Base-by-base conservation (phyloP, 23 red algal species). In the Rhodosorus marinus region DNA sequence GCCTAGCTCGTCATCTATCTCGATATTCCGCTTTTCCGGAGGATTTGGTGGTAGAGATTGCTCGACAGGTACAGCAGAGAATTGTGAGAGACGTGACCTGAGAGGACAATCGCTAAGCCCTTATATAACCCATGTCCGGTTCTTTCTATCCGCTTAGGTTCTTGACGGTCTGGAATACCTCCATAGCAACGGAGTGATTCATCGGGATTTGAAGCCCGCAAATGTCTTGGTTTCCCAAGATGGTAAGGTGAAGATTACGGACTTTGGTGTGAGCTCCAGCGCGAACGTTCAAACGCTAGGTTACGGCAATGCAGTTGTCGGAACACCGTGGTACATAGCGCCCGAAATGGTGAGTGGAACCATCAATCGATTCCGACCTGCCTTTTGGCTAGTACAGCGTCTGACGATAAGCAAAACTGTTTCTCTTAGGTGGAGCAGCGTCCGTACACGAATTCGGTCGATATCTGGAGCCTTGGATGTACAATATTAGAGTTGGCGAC, bases 331-430 rank as follows among this genome's bases (percentile, higher is more conserved):
- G 26, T 83, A 74, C 25, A 83, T 83, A 26, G 77, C 77, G 0
- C 77, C 77, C 8, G 77, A 83, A 40, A 83, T 83, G 57, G 54
- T 83, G n/a, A n/a, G n/a, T n/a, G n/a, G n/a, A n/a, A n/a, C n/a
- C n/a, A n/a, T n/a, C n/a, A n/a, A n/a, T n/a, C n/a, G n/a, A n/a
- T n/a, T n/a, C n/a, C n/a, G n/a, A n/a, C n/a, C n/a, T n/a, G n/a
- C n/a, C n/a, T n/a, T n/a, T n/a, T n/a, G n/a, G n/a, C n/a, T n/a
- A n/a, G n/a, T n/a, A n/a, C n/a, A n/a, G n/a, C n/a, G n/a, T n/a
- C n/a, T n/a, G n/a, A n/a, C n/a, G n/a, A n/a, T n/a, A n/a, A n/a
- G n/a, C n/a, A n/a, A n/a, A n/a, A n/a, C n/a, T n/a, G n/a, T n/a
- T n/a, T n/a, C n/a, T n/a, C n/a, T n/a, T n/a, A n/a, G n/a, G n/a